phyloP scores from a whole-genome alignment of 805 yeast genomes.

The Debaryomyces prosopidis region DNA sequence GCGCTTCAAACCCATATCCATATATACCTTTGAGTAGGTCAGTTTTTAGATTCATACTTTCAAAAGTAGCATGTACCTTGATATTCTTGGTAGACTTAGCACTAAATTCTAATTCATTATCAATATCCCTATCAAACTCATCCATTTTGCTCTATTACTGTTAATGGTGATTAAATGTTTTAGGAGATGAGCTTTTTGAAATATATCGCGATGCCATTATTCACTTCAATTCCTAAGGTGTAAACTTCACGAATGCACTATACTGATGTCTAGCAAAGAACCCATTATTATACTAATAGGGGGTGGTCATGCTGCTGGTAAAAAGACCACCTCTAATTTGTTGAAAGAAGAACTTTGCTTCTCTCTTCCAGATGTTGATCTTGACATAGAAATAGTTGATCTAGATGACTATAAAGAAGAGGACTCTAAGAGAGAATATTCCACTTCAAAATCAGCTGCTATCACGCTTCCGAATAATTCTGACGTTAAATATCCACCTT shows the following conservation, averaged over 20 bases:
- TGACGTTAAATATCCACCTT: slow-evolving; percentile 13
- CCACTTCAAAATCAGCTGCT: slow-evolving; percentile 25
- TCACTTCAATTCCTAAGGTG: neutral
- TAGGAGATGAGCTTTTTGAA: neutral
- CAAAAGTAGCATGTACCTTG: slow-evolving; percentile 49
- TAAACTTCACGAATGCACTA: neutral
- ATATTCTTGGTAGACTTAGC: slow-evolving; percentile 51
- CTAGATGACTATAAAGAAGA: slow-evolving; percentile 40
- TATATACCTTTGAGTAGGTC: slow-evolving; percentile 56
- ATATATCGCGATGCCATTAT: neutral
- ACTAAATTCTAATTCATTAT: slow-evolving; percentile 50
- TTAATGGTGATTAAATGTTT: neutral
- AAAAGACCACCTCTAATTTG: slow-evolving; percentile 34
- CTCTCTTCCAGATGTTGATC: slow-evolving; percentile 9
- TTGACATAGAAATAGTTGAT: slow-evolving; percentile 40
- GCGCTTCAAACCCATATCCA: slow-evolving; percentile 92
- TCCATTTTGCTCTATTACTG: slow-evolving; percentile 14
- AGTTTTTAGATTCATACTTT: slow-evolving; percentile 42
- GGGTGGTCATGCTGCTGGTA: slow-evolving; percentile 67
- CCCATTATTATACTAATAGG: slow-evolving; percentile 49
- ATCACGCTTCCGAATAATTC: slow-evolving; percentile 25
- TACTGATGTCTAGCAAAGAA: neutral
- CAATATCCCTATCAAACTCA: slow-evolving; percentile 63
- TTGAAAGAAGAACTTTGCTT: slow-evolving; percentile 31
- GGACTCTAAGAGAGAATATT: slow-evolving; percentile 15